Base-by-base conservation (phyloP, 1,284 basidiomycete genomes). In the Erythrobasidium hasegawianum region DNA sequence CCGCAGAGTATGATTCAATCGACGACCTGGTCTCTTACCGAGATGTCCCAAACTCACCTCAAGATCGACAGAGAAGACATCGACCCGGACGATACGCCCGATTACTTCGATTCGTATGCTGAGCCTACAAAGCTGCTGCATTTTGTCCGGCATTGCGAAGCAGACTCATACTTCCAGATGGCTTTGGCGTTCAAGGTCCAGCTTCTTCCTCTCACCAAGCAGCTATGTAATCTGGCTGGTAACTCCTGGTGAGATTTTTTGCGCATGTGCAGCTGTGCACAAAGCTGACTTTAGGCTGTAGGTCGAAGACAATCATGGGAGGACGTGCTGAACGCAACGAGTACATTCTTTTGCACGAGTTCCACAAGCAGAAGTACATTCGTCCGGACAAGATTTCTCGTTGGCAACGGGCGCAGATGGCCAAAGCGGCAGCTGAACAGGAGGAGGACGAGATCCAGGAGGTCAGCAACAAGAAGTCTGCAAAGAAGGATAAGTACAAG, bases 241-340 rank as follows among this genome's bases (percentile, higher is more conserved):
- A 98, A 98, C 75, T 87, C 90, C 41, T 98, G 96, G 95, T 91
- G 75, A 68, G 83, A 77, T 13, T 38, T 26, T 33, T 33, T 11
- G 33, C 4, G 33, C 33, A 33, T n/a, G 9, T 22, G 22, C n/a
- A n/a, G n/a, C n/a, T n/a, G n/a, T n/a, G n/a, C n/a, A n/a, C n/a
- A n/a, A n/a, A 49, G 49, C 1, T 20, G 8, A 27, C 50, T 59
- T n/a, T 40, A 10, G 47, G 3, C 5, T 70, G 93, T 14, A 47
- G 90, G 90, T 96, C 93, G 77, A 89, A 93, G 73, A 97, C 94
- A 0, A 78, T 97, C 54, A 94, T 92, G 72, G 90, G 55, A 38
- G 95, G 95, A 72, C 90, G 96, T 69, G 94, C 96, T 0, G 94
- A 97, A 76, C 88, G 96, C 40, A 99, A 98, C 79, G 96, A 98